Evolutionary conservation across 306 rosid species (phyloP).

Genomic region (Lathyrus oleraceus): DNA sequence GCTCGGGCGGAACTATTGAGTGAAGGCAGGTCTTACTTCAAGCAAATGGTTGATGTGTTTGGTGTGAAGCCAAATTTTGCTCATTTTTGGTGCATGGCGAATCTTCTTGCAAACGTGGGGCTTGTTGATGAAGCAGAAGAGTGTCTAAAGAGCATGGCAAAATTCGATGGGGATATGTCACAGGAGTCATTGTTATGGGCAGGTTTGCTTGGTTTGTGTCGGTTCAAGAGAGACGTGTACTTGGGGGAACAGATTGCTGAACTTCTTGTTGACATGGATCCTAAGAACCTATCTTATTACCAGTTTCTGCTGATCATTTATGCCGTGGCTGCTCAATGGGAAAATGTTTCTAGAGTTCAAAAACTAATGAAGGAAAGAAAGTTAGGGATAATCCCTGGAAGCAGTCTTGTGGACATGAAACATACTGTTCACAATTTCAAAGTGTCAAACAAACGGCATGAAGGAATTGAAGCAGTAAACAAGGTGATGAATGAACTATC

Average conservation of each 20-base stretch:
- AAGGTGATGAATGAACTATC: slow-evolving; percentile 42
- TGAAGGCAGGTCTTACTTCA: slow-evolving; percentile 57
- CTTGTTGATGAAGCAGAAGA: slow-evolving; percentile 54
- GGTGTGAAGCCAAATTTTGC: slow-evolving; percentile 64
- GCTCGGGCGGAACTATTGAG: slow-evolving; percentile 59
- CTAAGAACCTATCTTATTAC: slow-evolving; percentile 55
- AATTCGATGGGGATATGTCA: slow-evolving; percentile 40
- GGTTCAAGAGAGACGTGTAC: slow-evolving; percentile 56
- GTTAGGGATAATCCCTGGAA: slow-evolving; percentile 54
- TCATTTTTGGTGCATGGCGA: slow-evolving; percentile 80
- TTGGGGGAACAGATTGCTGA: slow-evolving; percentile 60
- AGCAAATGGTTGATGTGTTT: slow-evolving; percentile 52
- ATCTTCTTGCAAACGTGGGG: slow-evolving; percentile 56
- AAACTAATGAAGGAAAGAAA: slow-evolving; percentile 51
- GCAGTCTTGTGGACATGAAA: slow-evolving; percentile 67
- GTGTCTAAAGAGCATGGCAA: slow-evolving; percentile 46
- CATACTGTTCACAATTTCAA: slow-evolving; percentile 59
- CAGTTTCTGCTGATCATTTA: slow-evolving; percentile 62
- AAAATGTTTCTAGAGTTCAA: slow-evolving; percentile 61
- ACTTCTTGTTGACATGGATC: slow-evolving; percentile 58
- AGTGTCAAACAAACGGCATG: slow-evolving; percentile 41
- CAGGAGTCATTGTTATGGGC: slow-evolving; percentile 55
- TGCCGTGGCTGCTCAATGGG: slow-evolving; percentile 70
- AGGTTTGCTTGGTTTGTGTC: slow-evolving; percentile 54
- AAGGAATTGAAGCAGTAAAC: slow-evolving; percentile 40